Percentiles rank a stretch among this genome's conserved stretches.
These are phyloP conservation scores for Botrytis medusae DNA, from an alignment of 2,329 filamentous ascomycete genomes.

Conservation along the genomic window DNA sequence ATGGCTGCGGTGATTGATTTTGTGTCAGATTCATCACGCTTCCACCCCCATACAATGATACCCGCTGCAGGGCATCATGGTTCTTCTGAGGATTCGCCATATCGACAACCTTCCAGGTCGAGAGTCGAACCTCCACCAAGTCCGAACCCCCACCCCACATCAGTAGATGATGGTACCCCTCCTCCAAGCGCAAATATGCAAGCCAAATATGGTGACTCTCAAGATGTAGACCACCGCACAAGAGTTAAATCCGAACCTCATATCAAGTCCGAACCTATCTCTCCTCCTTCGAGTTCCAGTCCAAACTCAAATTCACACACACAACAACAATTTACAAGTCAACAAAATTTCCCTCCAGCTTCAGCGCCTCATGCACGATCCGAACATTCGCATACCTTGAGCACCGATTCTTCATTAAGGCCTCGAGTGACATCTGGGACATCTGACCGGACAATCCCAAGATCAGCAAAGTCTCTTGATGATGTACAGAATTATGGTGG, in stretches of 20 bases:
- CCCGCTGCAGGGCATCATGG: conserved; percentile 45
- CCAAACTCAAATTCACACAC: conserved; percentile 29
- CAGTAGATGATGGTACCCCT: conserved; percentile 29
- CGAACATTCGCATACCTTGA: conserved; percentile 18
- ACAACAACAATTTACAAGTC: conserved; percentile 34
- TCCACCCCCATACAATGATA: conserved; percentile 63
- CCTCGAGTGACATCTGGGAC: conserved; percentile 3
- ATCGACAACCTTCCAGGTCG: conserved; percentile 34
- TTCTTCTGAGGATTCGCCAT: conserved; percentile 46
- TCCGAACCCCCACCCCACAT: conserved; percentile 32
- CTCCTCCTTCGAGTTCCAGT: conserved; percentile 38
- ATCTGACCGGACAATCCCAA: conserved; percentile 25
- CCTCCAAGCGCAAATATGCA: conserved; percentile 30
- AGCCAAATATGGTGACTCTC: conserved; percentile 23
- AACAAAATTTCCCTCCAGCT: conserved; percentile 32
- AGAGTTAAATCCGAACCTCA: conserved; percentile 28
- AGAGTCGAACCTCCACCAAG: conserved; percentile 35
- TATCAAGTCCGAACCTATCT: conserved; percentile 31
- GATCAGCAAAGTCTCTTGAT: conserved; percentile 39
- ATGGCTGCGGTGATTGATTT: conserved; percentile 71
- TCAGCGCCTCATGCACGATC: conserved; percentile 25
- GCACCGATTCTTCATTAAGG: background rate
- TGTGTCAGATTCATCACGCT: conserved; percentile 69
- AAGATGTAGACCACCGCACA: conserved; percentile 22
- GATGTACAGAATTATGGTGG: conserved; percentile 42